Evolutionary conservation across 1,139 yeast genomes (phyloP), one percentile per base, ranked within the genome.

Genomic region (Nakaseomyces nivariensis): DNA sequence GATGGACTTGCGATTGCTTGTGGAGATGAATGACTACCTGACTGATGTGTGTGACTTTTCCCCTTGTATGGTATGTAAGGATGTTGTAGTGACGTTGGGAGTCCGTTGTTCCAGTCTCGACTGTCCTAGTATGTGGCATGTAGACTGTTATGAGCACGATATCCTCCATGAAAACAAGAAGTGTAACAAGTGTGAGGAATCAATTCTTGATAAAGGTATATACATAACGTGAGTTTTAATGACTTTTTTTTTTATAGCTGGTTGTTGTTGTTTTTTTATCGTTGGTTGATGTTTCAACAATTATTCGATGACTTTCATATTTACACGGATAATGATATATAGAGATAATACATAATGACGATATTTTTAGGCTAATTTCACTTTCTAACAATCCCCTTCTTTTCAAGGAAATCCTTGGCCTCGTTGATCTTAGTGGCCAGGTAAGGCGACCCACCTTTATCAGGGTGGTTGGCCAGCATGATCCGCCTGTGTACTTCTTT

Each of bases 391-490:
- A 47, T 46, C 13, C 60, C 64, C 46, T 90, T 80, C 72, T 88
- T 89, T 59, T 87, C 95, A 64, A 92, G 75, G 66, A 89, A 83
- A 62, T 89, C 96, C 69, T 92, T 92, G 49, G 98, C 97, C 71
- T 92, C 97, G 67, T 92, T 92, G 58, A 92, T 89, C 74, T 92
- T 92, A 46, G 97, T 90, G 53, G 98, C 98, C 64, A 92, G 69
- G 63, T 80, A 90, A 38, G 97, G 92, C 22, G 96, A 85, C 8
- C 98, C 98, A 48, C 98, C 98, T 66, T 94, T 86, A 72, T 92
- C 98, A 10, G 98, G 98, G 66, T 92, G 98, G 71, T 92, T 92
- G 47, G 90, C 79, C 67, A 92, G 74, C 96, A 92, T 89, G 72
- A 87, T 85, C 66, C 78, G 79, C 71, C 98, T 81, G 69, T 92